phyloP scores from a whole-genome alignment of 2,329 filamentous ascomycete genomes.

The Fusarium stilboides region DNA sequence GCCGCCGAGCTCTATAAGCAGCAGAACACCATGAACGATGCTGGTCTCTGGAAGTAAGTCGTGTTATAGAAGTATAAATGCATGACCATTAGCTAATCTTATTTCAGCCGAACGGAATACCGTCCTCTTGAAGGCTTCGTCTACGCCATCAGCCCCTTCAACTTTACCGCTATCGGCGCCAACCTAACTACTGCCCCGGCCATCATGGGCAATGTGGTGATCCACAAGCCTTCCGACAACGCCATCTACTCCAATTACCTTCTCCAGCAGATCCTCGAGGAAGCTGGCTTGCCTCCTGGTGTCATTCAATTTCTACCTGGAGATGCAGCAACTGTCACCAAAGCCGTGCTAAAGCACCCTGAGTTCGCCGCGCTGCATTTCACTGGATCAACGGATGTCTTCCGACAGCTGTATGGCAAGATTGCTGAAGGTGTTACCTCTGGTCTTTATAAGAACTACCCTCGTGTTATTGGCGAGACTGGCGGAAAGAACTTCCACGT shows the following conservation, averaged over 20 bases:
- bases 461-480: slow-evolving; percentile 88
- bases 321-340: slow-evolving; percentile 85
- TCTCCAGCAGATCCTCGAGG: slow-evolving; percentile 87
- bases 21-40: slow-evolving; percentile 88
- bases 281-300: slow-evolving; percentile 87
- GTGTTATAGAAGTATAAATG: not conserved
- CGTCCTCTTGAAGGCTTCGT: slow-evolving; percentile 89
- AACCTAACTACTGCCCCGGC: slow-evolving; percentile 87
- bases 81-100: not conserved
- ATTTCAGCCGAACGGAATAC: slow-evolving; percentile 9
- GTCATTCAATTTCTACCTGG: slow-evolving; percentile 95
- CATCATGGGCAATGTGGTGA: slow-evolving; percentile 90
- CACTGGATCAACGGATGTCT: slow-evolving; percentile 91
- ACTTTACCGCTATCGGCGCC: slow-evolving; percentile 95
- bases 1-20: slow-evolving; percentile 90
- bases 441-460: slow-evolving; percentile 85
- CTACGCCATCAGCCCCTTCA: slow-evolving; percentile 93
- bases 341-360: slow-evolving; percentile 79
- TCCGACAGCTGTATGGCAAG: slow-evolving; percentile 87
- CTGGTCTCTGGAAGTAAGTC: slow-evolving; percentile 69
- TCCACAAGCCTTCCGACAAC: slow-evolving; percentile 93
- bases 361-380: slow-evolving; percentile 91
- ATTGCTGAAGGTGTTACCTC: slow-evolving; percentile 85
- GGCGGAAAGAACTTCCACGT: slow-evolving; percentile 95
- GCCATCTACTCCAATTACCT: slow-evolving; percentile 90